phyloP scores from a whole-genome alignment of 2,329 filamentous ascomycete species.

The Hypoxylon sp. region DNA sequence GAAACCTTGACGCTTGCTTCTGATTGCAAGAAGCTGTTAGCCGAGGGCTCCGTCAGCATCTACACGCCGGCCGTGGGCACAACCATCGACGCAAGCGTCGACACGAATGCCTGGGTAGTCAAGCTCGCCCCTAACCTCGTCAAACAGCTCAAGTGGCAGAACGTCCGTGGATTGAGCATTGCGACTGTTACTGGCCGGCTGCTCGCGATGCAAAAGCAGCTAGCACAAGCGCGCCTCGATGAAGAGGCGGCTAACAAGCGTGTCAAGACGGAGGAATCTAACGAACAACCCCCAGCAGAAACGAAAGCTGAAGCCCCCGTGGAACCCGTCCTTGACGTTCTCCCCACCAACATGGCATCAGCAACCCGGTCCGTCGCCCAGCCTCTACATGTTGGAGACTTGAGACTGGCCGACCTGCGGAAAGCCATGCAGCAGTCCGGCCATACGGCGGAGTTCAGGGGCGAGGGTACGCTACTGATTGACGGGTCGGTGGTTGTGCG shows the following conservation, averaged over 20 bases:
- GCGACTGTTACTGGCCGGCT: conserved; percentile 89
- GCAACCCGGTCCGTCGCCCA: conserved; percentile 83
- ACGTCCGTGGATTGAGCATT: conserved; percentile 88
- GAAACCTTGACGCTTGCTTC: conserved; percentile 85
- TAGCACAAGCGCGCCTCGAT: conserved; percentile 64
- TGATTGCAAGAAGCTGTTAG: conserved; percentile 80
- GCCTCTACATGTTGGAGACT: conserved; percentile 93
- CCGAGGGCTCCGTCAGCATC: conserved; percentile 75
- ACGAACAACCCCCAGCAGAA: conserved; percentile 36
- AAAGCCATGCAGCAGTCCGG: conserved; percentile 85
- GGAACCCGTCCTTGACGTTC: conserved; percentile 68
- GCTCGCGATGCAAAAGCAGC: conserved; percentile 58
- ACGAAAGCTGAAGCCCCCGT: conserved; percentile 47
- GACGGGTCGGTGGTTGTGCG: conserved; percentile 90
- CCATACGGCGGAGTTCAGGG: conserved; percentile 91
- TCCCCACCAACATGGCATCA: conserved; percentile 74
- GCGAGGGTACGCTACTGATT: conserved; percentile 91
- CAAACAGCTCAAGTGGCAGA: conserved; percentile 93
- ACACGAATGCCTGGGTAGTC: conserved; percentile 97
- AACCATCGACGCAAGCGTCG: conserved; percentile 89
- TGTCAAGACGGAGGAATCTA: conserved; percentile 61
- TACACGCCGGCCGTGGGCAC: conserved; percentile 84
- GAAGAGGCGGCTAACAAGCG: conserved; percentile 65
- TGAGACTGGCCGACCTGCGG: conserved; percentile 88
- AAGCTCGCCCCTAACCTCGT: conserved; percentile 89